Evolutionary conservation across 2,329 filamentous ascomycete species (phyloP), one percentile per base, ranked within the genome.

Genomic region (Xylaria digitata): DNA sequence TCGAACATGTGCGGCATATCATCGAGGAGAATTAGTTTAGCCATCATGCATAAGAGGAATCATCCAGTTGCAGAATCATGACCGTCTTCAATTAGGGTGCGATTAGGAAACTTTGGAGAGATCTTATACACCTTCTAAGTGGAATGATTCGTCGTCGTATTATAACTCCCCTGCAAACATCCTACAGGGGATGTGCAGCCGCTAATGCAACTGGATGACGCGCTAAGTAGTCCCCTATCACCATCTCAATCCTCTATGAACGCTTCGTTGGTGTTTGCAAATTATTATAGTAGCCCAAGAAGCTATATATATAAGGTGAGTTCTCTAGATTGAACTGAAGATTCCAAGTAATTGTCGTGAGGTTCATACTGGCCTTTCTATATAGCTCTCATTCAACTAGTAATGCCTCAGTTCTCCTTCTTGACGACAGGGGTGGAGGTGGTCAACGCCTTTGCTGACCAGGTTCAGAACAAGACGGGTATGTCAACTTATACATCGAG

Each of bases 1-100:
- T 61, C 49, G 19, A 21, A 13, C 59, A 61, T 61, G 54, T 61
- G 59, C 37, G 59, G 40, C 59, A 61, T 61, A 3, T 61, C 49
- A 46, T 45, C 50, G 54, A 61, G 40, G n/a, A 40, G 49, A 21
- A 61, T 54, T 1, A n/a, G 9, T 3, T 54, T 48, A n/a, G 59
- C 26, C 59, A 61, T 61, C 6, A 37, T 61, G n/a, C n/a, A 11
- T 46, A 2, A 37, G 26, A 1, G 37, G 59, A 7, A 34, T 40
- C 37, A 57, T 45, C 54, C 42, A 57, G 42, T 46, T 57, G 42
- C 54, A 57, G 54, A 46, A 17, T 54, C 19, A 42, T 13, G 19
- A 34, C n/a, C n/a, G 7, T 3, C 13, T n/a, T 11, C 21, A 42
- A 42, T 32, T 8, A 55, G 52, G 21, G 9, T 8, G 9, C 6